phyloP scores from a whole-genome alignment of 106 monocot genomes.

The Dendrobium catenatum region DNA sequence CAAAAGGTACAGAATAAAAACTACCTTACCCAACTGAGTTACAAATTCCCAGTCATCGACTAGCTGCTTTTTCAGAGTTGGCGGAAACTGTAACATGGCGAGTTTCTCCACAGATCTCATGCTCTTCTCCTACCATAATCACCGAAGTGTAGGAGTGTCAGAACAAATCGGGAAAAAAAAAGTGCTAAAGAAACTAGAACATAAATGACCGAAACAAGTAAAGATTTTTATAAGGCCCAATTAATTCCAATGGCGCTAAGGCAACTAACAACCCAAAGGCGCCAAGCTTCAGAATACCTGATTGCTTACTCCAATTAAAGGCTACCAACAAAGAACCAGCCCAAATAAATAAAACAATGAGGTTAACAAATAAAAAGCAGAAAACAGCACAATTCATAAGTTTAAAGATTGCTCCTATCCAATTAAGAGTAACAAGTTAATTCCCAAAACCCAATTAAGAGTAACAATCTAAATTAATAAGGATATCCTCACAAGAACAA shows the following conservation, averaged over 20 bases:
- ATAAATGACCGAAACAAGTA: not conserved
- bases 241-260: not conserved
- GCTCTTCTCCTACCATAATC: slow-evolving; percentile 53
- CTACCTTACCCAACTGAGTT: slow-evolving; percentile 95
- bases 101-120: slow-evolving; percentile 49
- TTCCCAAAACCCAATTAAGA: too few species aligned
- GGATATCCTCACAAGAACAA: not conserved
- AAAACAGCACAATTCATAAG: not conserved
- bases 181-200: not conserved
- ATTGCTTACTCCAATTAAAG: not conserved
- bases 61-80: slow-evolving; percentile 79
- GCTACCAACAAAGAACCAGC: not conserved
- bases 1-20: slow-evolving; percentile 3
- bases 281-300: not conserved
- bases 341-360: not conserved
- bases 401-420: not conserved
- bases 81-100: slow-evolving; percentile 61
- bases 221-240: not conserved
- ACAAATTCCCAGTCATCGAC: slow-evolving; percentile 94
- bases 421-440: not conserved
- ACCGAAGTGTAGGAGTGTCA: not conserved
- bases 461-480: not conserved
- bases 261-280: not conserved
- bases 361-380: not conserved
- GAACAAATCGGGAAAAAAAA: not conserved